Conservation (phyloP, 192 early-diverging fungal species). For the Spinellus fusiger region DNA sequence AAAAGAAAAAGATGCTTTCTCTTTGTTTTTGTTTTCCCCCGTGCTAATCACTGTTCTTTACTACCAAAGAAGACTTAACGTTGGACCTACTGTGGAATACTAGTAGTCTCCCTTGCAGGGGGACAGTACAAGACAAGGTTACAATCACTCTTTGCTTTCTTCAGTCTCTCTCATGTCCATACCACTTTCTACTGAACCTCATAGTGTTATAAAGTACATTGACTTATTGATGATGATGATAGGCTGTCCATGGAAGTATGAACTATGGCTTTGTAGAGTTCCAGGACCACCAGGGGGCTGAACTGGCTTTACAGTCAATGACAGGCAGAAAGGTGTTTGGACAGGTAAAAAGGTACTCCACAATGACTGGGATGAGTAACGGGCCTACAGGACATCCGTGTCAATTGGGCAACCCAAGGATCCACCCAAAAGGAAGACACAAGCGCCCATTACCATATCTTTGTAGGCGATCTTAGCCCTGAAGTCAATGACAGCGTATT, state of each 20-base stretch:
- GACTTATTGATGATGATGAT: neutral
- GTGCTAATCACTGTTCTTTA: no score
- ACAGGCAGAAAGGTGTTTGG: slow-evolving; percentile 62
- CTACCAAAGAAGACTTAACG: no score
- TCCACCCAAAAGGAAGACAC: slow-evolving; percentile 22
- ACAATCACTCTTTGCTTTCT: slow-evolving; percentile 3
- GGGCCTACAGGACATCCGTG: slow-evolving; percentile 17
- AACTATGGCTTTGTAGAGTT: slow-evolving; percentile 92
- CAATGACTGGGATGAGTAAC: neutral
- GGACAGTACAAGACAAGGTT: neutral
- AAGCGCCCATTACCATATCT: slow-evolving; percentile 69
- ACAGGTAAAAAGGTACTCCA: slow-evolving; percentile 35
- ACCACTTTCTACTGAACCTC: neutral
- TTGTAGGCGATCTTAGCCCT: slow-evolving; percentile 86
- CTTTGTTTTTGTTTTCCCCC: no score
- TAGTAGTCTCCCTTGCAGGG: no score
- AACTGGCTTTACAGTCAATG: slow-evolving; percentile 62
- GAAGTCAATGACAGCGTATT: slow-evolving; percentile 82
- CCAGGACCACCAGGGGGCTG: slow-evolving; percentile 61
- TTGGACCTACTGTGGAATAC: no score
- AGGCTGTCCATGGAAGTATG: slow-evolving; percentile 26
- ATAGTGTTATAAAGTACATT: neutral
- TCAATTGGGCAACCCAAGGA: slow-evolving; percentile 25
- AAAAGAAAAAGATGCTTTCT: no score
- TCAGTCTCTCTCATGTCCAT: neutral